Conservation (phyloP, 495 filamentous ascomycete species). For the Penicillium silybi region DNA sequence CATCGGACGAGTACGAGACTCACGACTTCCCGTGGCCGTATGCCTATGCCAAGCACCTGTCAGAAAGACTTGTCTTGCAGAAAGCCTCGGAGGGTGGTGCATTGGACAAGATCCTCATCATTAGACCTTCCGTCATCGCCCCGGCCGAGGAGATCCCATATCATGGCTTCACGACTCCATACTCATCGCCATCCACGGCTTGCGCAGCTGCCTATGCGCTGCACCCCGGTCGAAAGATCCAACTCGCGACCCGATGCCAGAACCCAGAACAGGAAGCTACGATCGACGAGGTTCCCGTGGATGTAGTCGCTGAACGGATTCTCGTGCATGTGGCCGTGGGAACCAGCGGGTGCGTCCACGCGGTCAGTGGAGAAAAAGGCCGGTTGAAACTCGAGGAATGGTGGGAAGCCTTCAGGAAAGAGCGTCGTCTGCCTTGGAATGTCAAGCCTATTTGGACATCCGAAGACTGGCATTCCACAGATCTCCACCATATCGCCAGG, state of each 20-base stretch:
- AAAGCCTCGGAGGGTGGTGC: slow-evolving; percentile 16
- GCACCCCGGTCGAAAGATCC: slow-evolving; percentile 21
- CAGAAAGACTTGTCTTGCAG: slow-evolving; percentile 17
- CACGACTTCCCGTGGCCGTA: slow-evolving; percentile 28
- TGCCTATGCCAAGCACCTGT: slow-evolving; percentile 23
- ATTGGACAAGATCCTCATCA: slow-evolving; percentile 22
- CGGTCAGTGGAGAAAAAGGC: slow-evolving; percentile 23
- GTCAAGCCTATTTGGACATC: slow-evolving; percentile 18
- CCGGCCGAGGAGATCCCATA: slow-evolving; percentile 22
- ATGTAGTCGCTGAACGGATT: slow-evolving; percentile 28
- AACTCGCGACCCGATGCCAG: slow-evolving; percentile 9
- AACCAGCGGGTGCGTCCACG: slow-evolving; percentile 25
- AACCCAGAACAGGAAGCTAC: slow-evolving; percentile 23
- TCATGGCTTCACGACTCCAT: slow-evolving; percentile 17
- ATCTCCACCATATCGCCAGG: slow-evolving; percentile 22
- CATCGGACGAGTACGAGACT: slow-evolving; percentile 21
- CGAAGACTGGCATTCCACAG: slow-evolving; percentile 25
- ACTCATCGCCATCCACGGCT: slow-evolving; percentile 18
- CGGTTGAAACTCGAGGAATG: slow-evolving; percentile 16
- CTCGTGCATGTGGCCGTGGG: slow-evolving; percentile 23
- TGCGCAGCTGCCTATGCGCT: slow-evolving; percentile 23
- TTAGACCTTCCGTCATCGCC: slow-evolving; percentile 23
- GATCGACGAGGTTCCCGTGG: slow-evolving; percentile 33
- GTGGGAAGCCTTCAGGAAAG: slow-evolving; percentile 24
- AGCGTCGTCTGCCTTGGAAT: slow-evolving; percentile 24